Base-by-base conservation (phyloP, 331 rosid species). In the Rosa hybrid region DNA sequence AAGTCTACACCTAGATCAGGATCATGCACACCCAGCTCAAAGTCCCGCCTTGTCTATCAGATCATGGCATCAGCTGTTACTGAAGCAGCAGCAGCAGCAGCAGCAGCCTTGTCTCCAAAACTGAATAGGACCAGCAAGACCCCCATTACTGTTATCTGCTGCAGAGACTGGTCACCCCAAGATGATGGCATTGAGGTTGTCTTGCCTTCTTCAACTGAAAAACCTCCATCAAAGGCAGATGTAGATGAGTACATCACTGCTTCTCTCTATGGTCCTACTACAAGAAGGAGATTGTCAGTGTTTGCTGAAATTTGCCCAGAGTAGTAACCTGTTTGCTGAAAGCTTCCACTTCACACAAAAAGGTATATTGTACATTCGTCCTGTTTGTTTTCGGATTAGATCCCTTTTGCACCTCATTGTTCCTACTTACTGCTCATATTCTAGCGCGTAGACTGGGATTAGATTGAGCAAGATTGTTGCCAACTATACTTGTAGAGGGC, bases 101-200 rank as follows among this genome's bases (percentile, higher is more conserved):
- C 48, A 68, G 13, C 83, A 41, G 48, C 83, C 54, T 78, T 87
- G 7, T 82, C 74, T 1, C 46, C 63, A 38, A 45, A 60, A 25
- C 78, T 81, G 44, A 74, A 65, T 77, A 46, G 48, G 82, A 76
- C 50, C 70, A 75, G 51, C 23, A 68, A 60, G 27, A 51, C 48
- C 38, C 77, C 45, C 27, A 54, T 77, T 77, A 21, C 67, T 13
- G 57, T 65, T 48, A 50, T 45, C 21, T 9, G 75, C 77, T 45
- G 7, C 48, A 21, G n/a, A 14, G 85, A 88, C 49, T 94, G 97
- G 97, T 94, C 92, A 53, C 96, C 94, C 38, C 67, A 79, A 78
- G 97, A 90, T 72, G 98, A 94, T 77, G 86, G 83, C 77, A 92
- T 92, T 81, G 81, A 81, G 79, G 27, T 79, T 70, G 65, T 69